phyloP scores from a whole-genome alignment of 306 rosid species.

The Elaeagnus macrophylla region DNA sequence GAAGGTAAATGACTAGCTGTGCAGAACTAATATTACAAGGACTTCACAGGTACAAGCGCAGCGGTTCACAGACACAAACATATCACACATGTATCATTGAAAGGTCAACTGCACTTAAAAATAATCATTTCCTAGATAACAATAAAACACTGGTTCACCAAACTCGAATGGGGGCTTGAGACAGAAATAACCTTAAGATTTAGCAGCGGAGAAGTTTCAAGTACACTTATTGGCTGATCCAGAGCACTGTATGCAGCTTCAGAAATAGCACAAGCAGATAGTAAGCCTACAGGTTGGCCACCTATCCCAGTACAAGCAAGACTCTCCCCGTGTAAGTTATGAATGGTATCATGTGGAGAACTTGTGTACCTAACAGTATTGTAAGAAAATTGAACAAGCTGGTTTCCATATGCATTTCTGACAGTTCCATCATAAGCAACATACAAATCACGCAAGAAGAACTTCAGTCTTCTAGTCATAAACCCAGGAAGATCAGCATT shows the following conservation, averaged over 20 bases:
- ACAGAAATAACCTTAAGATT: slow-evolving; percentile 54
- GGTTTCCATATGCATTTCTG: slow-evolving; percentile 78
- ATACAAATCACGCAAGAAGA: slow-evolving; percentile 76
- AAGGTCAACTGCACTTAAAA: no score
- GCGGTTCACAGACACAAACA: no score
- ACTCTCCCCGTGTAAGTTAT: slow-evolving; percentile 10
- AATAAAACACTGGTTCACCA: no score
- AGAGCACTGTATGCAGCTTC: slow-evolving; percentile 98
- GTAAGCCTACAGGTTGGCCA: slow-evolving; percentile 79
- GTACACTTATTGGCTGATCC: slow-evolving; percentile 89
- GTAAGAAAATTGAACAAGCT: slow-evolving; percentile 62
- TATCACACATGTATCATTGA: no score
- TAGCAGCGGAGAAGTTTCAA: slow-evolving; percentile 82
- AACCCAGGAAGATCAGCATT: slow-evolving; percentile 97
- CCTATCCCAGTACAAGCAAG: slow-evolving; percentile 26
- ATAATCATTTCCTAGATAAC: no score
- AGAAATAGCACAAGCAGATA: slow-evolving; percentile 88
- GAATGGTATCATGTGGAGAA: slow-evolving; percentile 7
- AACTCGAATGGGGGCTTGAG: not conserved
- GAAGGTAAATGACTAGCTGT: no score
- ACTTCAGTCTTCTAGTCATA: slow-evolving; percentile 68
- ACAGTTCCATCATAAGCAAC: slow-evolving; percentile 86
- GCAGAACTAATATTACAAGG: no score
- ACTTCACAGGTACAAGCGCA: no score
- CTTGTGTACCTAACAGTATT: slow-evolving; percentile 25